Conservation (phyloP, 257 asterid species). For the Misopates orontium region DNA sequence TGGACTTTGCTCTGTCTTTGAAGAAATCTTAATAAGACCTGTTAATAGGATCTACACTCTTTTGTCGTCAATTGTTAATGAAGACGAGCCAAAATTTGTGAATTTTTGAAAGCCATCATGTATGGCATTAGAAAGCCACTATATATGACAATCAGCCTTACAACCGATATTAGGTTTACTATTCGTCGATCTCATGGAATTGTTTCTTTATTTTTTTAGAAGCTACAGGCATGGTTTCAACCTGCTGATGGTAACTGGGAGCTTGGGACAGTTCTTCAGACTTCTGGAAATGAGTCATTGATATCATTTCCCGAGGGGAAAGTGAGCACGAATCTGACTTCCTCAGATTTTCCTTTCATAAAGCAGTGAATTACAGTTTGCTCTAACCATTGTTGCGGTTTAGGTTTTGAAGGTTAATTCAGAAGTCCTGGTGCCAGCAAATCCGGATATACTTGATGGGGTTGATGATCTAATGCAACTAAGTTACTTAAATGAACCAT, state of each 20-base stretch:
- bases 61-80: background rate
- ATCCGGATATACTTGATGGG: constrained; percentile 99
- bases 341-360: constrained; percentile 9
- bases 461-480: constrained; percentile 98
- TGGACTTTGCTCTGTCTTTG: no score
- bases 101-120: background rate
- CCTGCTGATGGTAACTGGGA: constrained; percentile 95
- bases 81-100: background rate
- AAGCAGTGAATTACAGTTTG: constrained; percentile 13
- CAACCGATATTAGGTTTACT: background rate
- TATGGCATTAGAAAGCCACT: background rate
- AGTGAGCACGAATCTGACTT: constrained; percentile 42
- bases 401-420: constrained; percentile 78
- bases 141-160: background rate
- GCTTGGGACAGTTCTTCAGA: constrained; percentile 72
- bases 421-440: constrained; percentile 70
- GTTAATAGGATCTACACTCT: background rate
- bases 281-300: constrained; percentile 69
- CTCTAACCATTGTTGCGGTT: constrained; percentile 21
- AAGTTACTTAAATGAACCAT: constrained; percentile 93
- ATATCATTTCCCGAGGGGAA: constrained; percentile 73
- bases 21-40: background rate
- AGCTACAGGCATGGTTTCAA: constrained; percentile 83
- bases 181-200: constrained; percentile 20
- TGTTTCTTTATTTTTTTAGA: constrained; percentile 49